phyloP scores from a whole-genome alignment of 2,329 filamentous ascomycete genomes.

The Exophiala sp. region DNA sequence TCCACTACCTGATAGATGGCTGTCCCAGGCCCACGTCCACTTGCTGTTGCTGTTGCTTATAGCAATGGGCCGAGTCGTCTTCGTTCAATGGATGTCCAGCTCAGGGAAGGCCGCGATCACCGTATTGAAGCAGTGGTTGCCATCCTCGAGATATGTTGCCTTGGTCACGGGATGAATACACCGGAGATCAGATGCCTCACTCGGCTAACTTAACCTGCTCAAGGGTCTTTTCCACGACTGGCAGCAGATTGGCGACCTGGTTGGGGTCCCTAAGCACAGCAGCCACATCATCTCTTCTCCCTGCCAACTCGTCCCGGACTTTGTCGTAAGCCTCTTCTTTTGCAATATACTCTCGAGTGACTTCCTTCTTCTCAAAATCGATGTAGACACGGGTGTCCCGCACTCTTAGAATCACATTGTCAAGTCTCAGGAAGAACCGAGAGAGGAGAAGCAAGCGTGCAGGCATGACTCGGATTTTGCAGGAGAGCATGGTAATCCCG shows the following conservation, averaged over 20 bases:
- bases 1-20: too few species aligned
- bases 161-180: neutral
- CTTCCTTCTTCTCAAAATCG: slow-evolving; percentile 71
- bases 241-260: slow-evolving; percentile 62
- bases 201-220: slow-evolving; percentile 47
- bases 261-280: slow-evolving; percentile 75
- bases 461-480: slow-evolving; percentile 91
- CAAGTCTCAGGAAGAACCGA: slow-evolving; percentile 86
- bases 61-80: too few species aligned
- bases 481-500: slow-evolving; percentile 81
- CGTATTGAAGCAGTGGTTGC: too few species aligned
- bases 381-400: slow-evolving; percentile 88
- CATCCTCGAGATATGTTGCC: too few species aligned
- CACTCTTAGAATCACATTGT: slow-evolving; percentile 80
- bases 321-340: slow-evolving; percentile 75
- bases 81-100: too few species aligned
- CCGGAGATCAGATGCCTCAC: slow-evolving; percentile 10
- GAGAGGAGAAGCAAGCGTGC: slow-evolving; percentile 75
- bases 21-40: too few species aligned
- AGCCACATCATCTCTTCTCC: slow-evolving; percentile 65
- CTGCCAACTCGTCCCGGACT: slow-evolving; percentile 61
- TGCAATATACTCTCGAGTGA: slow-evolving; percentile 85
- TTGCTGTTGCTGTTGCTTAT: too few species aligned
- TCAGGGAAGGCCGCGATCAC: too few species aligned
- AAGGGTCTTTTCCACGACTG: slow-evolving; percentile 60